Evolutionary conservation across 495 filamentous ascomycete species (phyloP).

Genomic region (Copromyces sp.): DNA sequence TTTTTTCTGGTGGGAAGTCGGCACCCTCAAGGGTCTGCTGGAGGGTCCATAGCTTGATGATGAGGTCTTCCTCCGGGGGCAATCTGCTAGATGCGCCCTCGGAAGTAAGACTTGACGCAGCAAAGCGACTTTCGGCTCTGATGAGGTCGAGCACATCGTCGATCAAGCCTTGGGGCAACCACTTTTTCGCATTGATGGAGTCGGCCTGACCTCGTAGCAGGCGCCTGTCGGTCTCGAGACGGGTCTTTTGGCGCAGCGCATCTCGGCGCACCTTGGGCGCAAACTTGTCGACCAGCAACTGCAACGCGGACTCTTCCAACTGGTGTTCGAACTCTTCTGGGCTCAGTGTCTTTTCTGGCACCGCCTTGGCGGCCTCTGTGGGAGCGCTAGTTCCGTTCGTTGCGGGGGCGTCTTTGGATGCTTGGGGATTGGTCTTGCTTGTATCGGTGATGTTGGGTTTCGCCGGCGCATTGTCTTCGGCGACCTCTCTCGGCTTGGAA

Average conservation of each 20-base stretch:
- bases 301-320: slow-evolving; percentile 71
- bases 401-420: slow-evolving; percentile 24
- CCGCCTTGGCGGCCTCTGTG: slow-evolving; percentile 28
- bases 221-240: slow-evolving; percentile 69
- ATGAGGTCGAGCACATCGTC: slow-evolving; percentile 57
- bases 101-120: slow-evolving; percentile 31
- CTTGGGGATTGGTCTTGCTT: slow-evolving; percentile 22
- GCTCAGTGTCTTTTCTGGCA: slow-evolving; percentile 44
- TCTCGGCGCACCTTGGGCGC: slow-evolving; percentile 58
- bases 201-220: slow-evolving; percentile 65
- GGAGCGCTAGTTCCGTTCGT: slow-evolving; percentile 19
- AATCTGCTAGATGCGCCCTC: slow-evolving; percentile 31
- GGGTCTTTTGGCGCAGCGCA: slow-evolving; percentile 55
- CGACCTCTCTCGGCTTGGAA: slow-evolving; percentile 44
- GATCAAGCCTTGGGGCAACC: slow-evolving; percentile 72
- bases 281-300: slow-evolving; percentile 72
- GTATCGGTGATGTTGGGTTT: slow-evolving; percentile 6
- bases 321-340: slow-evolving; percentile 80
- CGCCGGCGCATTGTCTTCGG: slow-evolving; percentile 21
- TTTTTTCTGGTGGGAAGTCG: slow-evolving; percentile 53
- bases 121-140: slow-evolving; percentile 39
- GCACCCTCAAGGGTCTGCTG: slow-evolving; percentile 55
- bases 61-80: slow-evolving; percentile 60
- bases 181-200: slow-evolving; percentile 57
- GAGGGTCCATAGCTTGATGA: slow-evolving; percentile 70